Conservation (phyloP, 2,329 filamentous ascomycete genomes). For the Fusarium staphyleae region DNA sequence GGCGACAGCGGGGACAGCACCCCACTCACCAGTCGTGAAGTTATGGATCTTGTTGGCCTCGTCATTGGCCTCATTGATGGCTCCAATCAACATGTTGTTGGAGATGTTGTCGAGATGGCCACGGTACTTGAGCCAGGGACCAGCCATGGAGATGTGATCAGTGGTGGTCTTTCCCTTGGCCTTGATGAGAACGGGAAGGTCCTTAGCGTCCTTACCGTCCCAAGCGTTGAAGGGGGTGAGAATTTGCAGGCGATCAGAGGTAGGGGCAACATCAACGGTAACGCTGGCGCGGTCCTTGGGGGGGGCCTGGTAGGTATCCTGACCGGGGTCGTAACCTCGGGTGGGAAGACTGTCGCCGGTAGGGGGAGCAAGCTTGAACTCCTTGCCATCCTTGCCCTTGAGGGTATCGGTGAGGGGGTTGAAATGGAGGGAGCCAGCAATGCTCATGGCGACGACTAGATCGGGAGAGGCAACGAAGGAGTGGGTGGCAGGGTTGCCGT, state of each 20-base stretch:
- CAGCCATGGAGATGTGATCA: conserved; percentile 96
- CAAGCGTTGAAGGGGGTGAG: conserved; percentile 85
- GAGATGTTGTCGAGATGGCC: conserved; percentile 99
- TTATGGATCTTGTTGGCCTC: conserved; percentile 99
- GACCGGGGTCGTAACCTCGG: conserved; percentile 86
- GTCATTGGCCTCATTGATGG: conserved; percentile 92
- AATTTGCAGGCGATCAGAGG: conserved; percentile 92
- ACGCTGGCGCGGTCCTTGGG: conserved; percentile 78
- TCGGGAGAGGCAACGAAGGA: conserved; percentile 93
- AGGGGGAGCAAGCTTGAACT: conserved; percentile 86
- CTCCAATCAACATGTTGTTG: conserved; percentile 99
- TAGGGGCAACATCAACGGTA: conserved; percentile 82
- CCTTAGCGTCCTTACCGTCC: conserved; percentile 87
- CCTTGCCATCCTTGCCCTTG: conserved; percentile 94
- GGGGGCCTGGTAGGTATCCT: conserved; percentile 95
- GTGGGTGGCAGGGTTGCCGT: conserved; percentile 93
- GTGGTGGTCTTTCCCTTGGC: conserved; percentile 98
- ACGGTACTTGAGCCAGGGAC: conserved; percentile 98
- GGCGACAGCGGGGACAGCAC: conserved; percentile 89
- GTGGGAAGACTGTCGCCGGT: conserved; percentile 81
- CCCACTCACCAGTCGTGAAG: conserved; percentile 81
- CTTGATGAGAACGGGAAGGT: conserved; percentile 95
- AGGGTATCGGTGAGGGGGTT: conserved; percentile 93
- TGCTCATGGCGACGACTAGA: conserved; percentile 83
- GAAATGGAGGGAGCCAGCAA: conserved; percentile 87